Base-by-base conservation (phyloP, 805 yeast genomes). In the Metschnikowia cerradonensis region DNA sequence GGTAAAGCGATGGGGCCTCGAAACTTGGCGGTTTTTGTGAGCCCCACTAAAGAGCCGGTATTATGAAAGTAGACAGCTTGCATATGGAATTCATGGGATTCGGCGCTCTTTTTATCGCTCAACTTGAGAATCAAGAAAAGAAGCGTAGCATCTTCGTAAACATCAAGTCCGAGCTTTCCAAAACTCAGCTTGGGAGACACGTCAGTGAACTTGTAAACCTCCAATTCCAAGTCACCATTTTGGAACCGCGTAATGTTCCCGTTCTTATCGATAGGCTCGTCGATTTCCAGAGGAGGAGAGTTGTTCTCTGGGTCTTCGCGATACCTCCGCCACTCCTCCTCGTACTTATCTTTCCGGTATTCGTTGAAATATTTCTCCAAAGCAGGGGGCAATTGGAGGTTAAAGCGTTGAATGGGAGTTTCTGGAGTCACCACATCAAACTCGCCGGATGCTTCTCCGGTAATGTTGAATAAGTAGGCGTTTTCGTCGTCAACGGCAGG, bases 51-150 rank as follows among this genome's bases (percentile, higher is more conserved):
- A 47, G 86, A 72, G 0, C 95, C 95, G 0, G 81, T 68, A 19
- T 77, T 74, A 53, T 86, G 83, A 60, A 84, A 88, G 62, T 85
- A 86, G 1, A 83, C 75, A 0, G 90, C 91, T 22, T 69, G 67
- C 10, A 88, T 67, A 4, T 73, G 71, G 17, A 90, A 56, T 1
- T 64, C 61, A 60, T 83, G 82, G 49, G 69, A 72, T 32, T 80
- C 75, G 6, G 68, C 60, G 53, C 84, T 88, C 3, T 68, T 67
- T 19, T 60, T 50, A 61, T 84, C 84, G 22, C 61, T 63, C 10
- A 79, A 32, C 20, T 48, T 55, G 3, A 75, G 31, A 3, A 50
- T 53, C 14, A 77, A 45, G 3, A 55, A 53, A 4, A 77, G 71
- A 11, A 67, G 45, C 1, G 73, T 65, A 2, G 79, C 70, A 49